These are phyloP conservation scores for Bipolaris victoriae DNA, from an alignment of 2,329 filamentous ascomycete genomes.

Conservation along the genomic window DNA sequence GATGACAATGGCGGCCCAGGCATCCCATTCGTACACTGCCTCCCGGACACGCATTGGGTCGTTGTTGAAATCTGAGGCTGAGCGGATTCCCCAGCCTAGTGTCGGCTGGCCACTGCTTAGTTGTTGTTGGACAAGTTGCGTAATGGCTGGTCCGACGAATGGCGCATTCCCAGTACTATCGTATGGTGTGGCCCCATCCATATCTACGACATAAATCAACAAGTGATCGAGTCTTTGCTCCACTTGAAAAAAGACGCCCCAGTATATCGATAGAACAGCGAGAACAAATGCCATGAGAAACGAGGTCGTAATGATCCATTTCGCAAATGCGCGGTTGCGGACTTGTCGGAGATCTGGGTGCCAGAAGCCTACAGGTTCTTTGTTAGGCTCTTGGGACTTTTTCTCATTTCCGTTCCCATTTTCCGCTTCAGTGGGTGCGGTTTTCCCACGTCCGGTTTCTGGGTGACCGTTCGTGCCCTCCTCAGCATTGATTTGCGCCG, in stretches of 20 bases:
- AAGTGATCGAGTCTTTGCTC: conserved; percentile 54
- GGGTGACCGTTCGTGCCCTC: conserved; percentile 15
- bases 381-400: conserved; percentile 24
- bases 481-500: conserved; percentile 17
- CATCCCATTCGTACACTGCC: conserved; percentile 64
- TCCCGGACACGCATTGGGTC: conserved; percentile 64
- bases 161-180: conserved; percentile 51
- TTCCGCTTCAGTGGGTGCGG: conserved; percentile 13
- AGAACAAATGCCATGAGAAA: conserved; percentile 64
- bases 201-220: conserved; percentile 66
- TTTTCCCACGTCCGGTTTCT: conserved; percentile 14
- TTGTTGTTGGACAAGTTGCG: conserved; percentile 54
- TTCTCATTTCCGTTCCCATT: conserved; percentile 6
- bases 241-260: conserved; percentile 62
- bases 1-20: conserved; percentile 67
- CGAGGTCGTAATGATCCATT: conserved; percentile 54
- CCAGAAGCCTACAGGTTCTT: conserved; percentile 55
- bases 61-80: conserved; percentile 60
- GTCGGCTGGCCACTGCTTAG: conserved; percentile 47
- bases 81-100: conserved; percentile 59
- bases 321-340: conserved; percentile 48
- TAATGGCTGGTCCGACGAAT: conserved; percentile 63
- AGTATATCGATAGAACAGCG: conserved; percentile 64
- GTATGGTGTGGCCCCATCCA: conserved; percentile 65
- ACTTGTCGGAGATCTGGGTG: conserved; percentile 50